A percentile compares a stretch with the other conserved stretches of the same genome.
Evolutionary conservation across 495 filamentous ascomycete genomes (phyloP).

Genomic region (Paragyromitra xinjiangensis): DNA sequence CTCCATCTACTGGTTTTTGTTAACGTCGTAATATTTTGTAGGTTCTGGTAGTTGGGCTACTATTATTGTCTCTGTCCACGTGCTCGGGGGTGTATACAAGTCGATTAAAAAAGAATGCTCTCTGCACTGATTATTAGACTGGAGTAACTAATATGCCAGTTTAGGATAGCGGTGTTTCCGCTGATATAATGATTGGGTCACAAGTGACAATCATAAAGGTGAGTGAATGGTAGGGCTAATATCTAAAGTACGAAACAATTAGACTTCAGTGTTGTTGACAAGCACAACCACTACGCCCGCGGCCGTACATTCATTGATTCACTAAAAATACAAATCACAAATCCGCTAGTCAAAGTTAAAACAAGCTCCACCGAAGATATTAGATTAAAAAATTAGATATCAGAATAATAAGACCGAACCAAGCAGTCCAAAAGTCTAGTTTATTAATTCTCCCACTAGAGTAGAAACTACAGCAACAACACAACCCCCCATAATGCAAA

Average conservation of each 20-base stretch:
- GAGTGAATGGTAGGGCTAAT: no score
- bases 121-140: neutral
- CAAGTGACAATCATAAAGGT: no score
- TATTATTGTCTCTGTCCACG: neutral
- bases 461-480: conserved; percentile 1
- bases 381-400: neutral
- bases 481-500: conserved; percentile 2
- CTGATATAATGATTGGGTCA: no score
- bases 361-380: neutral
- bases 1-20: neutral
- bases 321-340: neutral
- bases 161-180: no score
- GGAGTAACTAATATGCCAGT: no score
- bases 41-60: neutral
- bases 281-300: no score
- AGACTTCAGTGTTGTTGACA: no score
- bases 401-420: conserved; percentile 5
- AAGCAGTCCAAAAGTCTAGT: neutral
- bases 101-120: neutral
- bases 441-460: neutral
- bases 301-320: no score
- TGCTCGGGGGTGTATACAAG: neutral
- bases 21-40: neutral
- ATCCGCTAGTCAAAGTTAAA: neutral
- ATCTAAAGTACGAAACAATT: no score